Conservation (phyloP, 768 basidiomycete species). For the Suillus fuscotomentosus region DNA sequence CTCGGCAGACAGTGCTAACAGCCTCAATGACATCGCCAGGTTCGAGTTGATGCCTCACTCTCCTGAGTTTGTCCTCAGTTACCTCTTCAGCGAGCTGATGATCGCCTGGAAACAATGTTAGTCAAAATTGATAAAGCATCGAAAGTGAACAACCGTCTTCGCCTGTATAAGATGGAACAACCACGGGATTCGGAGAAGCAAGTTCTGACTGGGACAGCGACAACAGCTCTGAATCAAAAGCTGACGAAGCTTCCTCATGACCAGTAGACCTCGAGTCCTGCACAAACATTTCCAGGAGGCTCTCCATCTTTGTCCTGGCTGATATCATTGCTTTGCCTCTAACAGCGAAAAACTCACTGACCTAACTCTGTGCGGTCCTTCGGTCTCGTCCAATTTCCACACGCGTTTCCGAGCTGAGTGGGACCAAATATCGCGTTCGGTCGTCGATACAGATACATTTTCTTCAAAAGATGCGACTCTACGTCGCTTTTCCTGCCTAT, state of each 20-base stretch:
- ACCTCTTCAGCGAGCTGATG: conserved; percentile 73
- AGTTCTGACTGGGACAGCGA: conserved; percentile 1
- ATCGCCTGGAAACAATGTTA: conserved; percentile 30
- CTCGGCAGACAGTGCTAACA: conserved; percentile 80
- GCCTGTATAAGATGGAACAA: background rate
- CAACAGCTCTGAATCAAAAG: background rate
- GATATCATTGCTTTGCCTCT: background rate
- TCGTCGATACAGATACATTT: conserved; percentile 59
- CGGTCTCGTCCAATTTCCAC: conserved; percentile 90
- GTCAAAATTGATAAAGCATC: background rate
- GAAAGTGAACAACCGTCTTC: background rate
- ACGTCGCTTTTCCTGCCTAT: conserved; percentile 74
- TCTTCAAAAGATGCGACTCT: conserved; percentile 61
- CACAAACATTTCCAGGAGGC: conserved; percentile 41
- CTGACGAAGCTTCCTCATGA: background rate
- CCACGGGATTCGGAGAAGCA: background rate
- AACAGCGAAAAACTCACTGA: conserved; percentile 29
- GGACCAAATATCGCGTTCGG: conserved; percentile 85
- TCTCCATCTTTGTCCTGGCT: conserved; percentile 75
- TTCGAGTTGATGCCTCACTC: conserved; percentile 84
- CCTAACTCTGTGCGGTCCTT: conserved; percentile 87
- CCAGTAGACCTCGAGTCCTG: background rate
- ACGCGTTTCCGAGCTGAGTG: conserved; percentile 42
- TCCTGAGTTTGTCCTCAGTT: conserved; percentile 83
- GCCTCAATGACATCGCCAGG: conserved; percentile 89